phyloP scores from a whole-genome alignment of 2,329 filamentous ascomycete species.

The Curvularia spicifera region DNA sequence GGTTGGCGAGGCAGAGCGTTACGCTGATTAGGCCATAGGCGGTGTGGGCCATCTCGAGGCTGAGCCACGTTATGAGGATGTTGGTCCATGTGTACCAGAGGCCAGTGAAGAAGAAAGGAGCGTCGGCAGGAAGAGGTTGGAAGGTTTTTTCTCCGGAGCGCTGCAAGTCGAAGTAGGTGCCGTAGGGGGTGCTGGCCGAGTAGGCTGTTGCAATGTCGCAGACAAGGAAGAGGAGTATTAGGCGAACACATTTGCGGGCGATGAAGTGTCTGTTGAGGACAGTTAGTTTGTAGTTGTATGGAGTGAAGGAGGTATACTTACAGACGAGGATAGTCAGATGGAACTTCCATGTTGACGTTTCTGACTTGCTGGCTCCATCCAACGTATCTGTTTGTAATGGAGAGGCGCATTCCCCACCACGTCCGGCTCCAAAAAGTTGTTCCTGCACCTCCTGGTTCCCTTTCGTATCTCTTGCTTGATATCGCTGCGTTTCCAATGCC shows the following conservation, averaged over 20 bases:
- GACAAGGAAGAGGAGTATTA: constrained; percentile 22
- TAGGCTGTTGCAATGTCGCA: constrained; percentile 24
- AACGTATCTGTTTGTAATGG: constrained; percentile 25
- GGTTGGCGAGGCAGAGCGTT: constrained; percentile 21
- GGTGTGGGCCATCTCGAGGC: constrained; percentile 24
- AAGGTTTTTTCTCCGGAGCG: constrained; percentile 9
- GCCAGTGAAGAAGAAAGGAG: constrained; percentile 18
- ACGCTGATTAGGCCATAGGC: constrained; percentile 27
- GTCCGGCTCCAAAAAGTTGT: constrained; percentile 19
- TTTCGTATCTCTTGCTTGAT: background rate
- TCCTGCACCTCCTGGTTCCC: constrained; percentile 9
- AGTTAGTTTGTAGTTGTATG: background rate
- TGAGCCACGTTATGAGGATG: constrained; percentile 28
- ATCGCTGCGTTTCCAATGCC: background rate
- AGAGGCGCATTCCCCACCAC: constrained; percentile 33
- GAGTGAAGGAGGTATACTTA: constrained; percentile 11
- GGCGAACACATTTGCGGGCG: constrained; percentile 23
- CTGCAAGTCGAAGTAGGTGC: constrained; percentile 27
- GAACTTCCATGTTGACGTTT: constrained; percentile 31
- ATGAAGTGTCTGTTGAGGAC: constrained; percentile 27
- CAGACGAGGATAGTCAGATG: constrained; percentile 28
- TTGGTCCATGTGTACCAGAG: constrained; percentile 29
- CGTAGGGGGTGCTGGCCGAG: constrained; percentile 31
- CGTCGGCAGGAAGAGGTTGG: background rate
- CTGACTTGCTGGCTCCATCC: constrained; percentile 41